Evolutionary conservation across 1,284 basidiomycete genomes (phyloP), one percentile per base, ranked within the genome.

Genomic region (Thecaphora frezii): DNA sequence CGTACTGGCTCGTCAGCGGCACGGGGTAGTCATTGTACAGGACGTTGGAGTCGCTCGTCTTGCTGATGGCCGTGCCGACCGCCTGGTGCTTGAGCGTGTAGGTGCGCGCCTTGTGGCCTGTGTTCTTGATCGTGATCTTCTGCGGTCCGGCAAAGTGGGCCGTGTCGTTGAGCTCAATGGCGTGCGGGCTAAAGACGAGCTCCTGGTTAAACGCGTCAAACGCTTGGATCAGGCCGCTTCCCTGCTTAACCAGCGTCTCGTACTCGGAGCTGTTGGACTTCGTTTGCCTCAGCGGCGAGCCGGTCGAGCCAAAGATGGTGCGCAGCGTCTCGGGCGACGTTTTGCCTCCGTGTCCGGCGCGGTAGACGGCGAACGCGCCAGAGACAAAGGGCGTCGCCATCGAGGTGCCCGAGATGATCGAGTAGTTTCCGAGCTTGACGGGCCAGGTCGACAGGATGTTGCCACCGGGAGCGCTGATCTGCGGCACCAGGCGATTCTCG

Each of bases 111-210:
- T 54, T 60, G 47, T 44, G 66, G 39, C 71, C 72, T 2, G 54
- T 48, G 56, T 79, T 79, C 46, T 42, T 52, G 22, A 79, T 40
- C 0, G 48, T 59, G 44, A 78, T 62, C n/a, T 60, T 66, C 44
- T 66, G 61, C 16, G 64, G 41, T 45, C 56, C 44, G 33, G 52
- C 55, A 24, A 51, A 48, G 46, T 46, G 82, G 81, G 75, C 83
- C 1, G 88, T 89, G 76, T 89, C 88, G 74, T 89, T 90, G 48
- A 89, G 80, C 54, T 86, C 77, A 23, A 89, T 78, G 72, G 86
- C 83, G 5, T 84, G 82, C 4, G 86, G 87, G 3, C 82, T 83
- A 30, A 89, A 80, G 22, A 83, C 67, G 4, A 86, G 58, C 38
- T 63, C 57, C 49, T 85, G 80, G 59, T 84, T 82, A 45, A 89